A percentile compares a stretch with the other conserved stretches of the same genome.
These are phyloP conservation scores for Parasitella parasitica DNA, from an alignment of 371 early-diverging fungal genomes.

Conservation along the genomic window DNA sequence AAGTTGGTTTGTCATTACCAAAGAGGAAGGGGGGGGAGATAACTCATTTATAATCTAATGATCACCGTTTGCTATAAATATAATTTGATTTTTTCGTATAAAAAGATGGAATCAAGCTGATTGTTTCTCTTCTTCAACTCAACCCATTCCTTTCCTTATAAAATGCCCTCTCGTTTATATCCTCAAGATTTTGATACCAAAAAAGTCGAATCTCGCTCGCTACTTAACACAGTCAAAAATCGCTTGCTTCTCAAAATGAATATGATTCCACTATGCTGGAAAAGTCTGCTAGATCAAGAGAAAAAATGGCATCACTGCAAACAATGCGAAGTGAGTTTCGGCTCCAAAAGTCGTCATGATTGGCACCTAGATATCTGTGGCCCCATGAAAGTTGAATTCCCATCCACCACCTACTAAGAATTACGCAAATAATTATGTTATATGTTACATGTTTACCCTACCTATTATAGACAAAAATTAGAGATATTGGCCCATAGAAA, in stretches of 20 bases:
- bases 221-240: neutral
- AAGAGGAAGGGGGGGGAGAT: neutral
- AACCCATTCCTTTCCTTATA: conserved; percentile 6
- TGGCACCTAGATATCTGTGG: conserved; percentile 30
- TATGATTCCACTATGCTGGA: neutral
- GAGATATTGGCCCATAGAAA: neutral
- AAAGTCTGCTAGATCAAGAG: neutral
- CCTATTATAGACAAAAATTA: neutral
- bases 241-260: neutral
- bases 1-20: neutral
- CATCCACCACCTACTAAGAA: neutral
- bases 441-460: neutral
- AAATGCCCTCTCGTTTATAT: neutral
- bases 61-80: neutral
- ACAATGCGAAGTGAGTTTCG: conserved; percentile 29
- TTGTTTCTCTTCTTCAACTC: neutral
- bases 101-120: neutral
- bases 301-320: conserved; percentile 27
- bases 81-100: neutral
- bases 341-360: conserved; percentile 21
- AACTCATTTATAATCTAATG: neutral
- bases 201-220: neutral
- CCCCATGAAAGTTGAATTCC: no score
- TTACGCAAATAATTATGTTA: neutral
- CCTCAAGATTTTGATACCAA: neutral